Evolutionary conservation across 2,329 filamentous ascomycete genomes (phyloP).

Genomic region (Alternaria brassicicola): DNA sequence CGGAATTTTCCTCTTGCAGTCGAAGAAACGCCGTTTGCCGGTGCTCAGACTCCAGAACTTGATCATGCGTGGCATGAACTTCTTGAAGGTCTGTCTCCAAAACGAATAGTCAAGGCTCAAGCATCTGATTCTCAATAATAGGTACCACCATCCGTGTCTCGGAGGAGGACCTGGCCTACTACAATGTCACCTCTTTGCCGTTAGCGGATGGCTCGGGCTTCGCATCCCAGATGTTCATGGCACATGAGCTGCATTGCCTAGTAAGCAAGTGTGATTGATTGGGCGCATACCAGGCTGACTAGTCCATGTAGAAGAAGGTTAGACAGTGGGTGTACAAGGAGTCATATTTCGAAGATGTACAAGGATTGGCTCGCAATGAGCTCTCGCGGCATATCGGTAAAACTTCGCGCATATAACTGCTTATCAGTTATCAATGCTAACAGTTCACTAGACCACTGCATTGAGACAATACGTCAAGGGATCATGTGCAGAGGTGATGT

Average conservation of each 20-base stretch:
- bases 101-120: background rate
- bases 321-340: background rate
- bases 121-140: background rate
- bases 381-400: background rate
- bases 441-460: background rate
- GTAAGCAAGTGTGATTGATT: background rate
- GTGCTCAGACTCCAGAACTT: background rate
- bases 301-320: background rate
- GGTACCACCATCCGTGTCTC: background rate
- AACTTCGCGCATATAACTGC: background rate
- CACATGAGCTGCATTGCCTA: slow-evolving; percentile 1
- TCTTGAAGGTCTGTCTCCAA: background rate
- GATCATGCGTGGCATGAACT: slow-evolving; percentile 1
- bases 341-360: background rate
- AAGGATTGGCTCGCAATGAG: background rate
- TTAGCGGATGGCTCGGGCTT: background rate
- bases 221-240: background rate
- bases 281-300: background rate
- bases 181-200: background rate
- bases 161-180: background rate
- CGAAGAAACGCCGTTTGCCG: background rate
- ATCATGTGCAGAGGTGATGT: background rate
- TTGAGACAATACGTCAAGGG: background rate
- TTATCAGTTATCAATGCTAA: background rate
- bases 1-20: background rate